Evolutionary conservation across 2,329 filamentous ascomycete genomes (phyloP), one percentile per base, ranked within the genome.

Genomic region (Alternaria alternata): DNA sequence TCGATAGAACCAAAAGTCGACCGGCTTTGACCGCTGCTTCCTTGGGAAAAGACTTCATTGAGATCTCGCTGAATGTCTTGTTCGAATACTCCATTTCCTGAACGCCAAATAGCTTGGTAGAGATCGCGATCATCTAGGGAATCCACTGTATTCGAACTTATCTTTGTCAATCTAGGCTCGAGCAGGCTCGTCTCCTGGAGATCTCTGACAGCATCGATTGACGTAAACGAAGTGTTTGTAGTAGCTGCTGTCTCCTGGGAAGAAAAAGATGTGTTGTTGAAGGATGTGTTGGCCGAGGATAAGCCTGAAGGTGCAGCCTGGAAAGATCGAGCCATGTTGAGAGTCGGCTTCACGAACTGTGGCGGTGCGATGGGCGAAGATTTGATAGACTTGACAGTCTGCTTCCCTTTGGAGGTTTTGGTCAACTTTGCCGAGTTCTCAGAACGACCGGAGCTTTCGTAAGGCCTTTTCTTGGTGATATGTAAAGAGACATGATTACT

Each of bases 1-100:
- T 74, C 65, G 1, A 75, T 47, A 6, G 70, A 71, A 2, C 74
- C 74, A 61, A 65, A 76, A 4, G 66, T 72, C 3, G 72, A 71
- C 3, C 64, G 67, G 38, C 62, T 73, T 24, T 65, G 62, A 7
- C 59, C 57, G 14, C 54, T 63, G n/a, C 44, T 51, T 7, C 68
- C 62, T 53, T 68, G 66, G 3, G 65, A 61, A 1, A 47, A 53
- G 26, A 28, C 48, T 28, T 61, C 54, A 18, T 60, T 39, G 5
- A 42, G 34, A 9, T 57, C 43, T 36, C 20, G 51, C 18, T 56
- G 46, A 9, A 59, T 59, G 20, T 65, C 58, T 28, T 24, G 20
- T 28, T 52, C 51, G 12, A 30, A 46, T 1, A 43, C 26, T 32
- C 63, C 58, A 26, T 11, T 53, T 30, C 53, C 54, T 4, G 69